Percentiles rank a stretch among this genome's conserved stretches.
These are phyloP conservation scores for Phyllostachys edulis DNA, from an alignment of 176 grass and related monocot species.

Conservation along the genomic window DNA sequence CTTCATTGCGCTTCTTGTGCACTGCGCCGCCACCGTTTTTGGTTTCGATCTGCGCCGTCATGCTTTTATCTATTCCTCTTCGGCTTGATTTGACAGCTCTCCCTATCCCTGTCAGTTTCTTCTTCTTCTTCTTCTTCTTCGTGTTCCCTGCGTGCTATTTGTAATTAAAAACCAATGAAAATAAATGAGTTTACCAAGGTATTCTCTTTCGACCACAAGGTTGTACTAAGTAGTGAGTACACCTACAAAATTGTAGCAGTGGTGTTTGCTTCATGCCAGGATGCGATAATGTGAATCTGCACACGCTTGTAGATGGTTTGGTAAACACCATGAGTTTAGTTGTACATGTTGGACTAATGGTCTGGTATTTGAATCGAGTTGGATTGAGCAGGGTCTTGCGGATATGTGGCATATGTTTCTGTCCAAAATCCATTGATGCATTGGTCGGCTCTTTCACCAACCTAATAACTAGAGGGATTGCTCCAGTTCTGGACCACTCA, in stretches of 20 bases:
- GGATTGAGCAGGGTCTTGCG: neutral
- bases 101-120: too few species aligned
- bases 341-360: neutral
- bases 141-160: constrained; percentile 8
- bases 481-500: constrained; percentile 28
- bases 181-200: neutral
- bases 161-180: constrained; percentile 26
- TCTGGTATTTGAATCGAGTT: constrained; percentile 12
- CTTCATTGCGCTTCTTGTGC: too few species aligned
- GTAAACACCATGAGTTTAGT: neutral
- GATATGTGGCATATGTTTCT: neutral
- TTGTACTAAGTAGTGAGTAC: neutral
- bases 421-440: constrained; percentile 37
- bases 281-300: neutral
- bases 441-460: constrained; percentile 35
- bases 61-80: too few species aligned
- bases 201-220: neutral
- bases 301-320: too few species aligned
- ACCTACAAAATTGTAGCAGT: neutral
- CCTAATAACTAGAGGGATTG: constrained; percentile 18
- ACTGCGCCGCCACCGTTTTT: too few species aligned
- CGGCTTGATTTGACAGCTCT: too few species aligned
- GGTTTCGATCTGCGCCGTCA: too few species aligned
- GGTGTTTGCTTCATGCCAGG: neutral
- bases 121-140: too few species aligned